Evolutionary conservation across 106 monocot species (phyloP), one percentile per base, ranked within the genome.

Genomic region (Alisma plantagoaquatica): DNA sequence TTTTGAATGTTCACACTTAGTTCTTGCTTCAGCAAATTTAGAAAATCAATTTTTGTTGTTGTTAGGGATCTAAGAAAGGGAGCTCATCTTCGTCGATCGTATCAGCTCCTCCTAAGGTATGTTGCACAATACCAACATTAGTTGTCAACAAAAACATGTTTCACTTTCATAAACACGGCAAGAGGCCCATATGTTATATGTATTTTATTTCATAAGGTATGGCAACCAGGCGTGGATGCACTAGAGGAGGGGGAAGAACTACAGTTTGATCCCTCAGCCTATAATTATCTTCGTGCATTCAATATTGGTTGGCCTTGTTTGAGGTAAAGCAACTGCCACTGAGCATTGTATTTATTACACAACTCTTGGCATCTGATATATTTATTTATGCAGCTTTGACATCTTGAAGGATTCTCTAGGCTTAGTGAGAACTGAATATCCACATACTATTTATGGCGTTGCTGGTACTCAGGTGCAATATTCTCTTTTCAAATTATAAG

Each of bases 201-300:
- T 29, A 54, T 22, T 38, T 6, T 14, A 23, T 10, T 56, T 33
- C 49, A 41, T 31, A n/a, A 96, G 94, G 94, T 96, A 60, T 96
- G 94, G 94, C 80, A 72, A 75, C 88, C 94, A 1, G 94, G 94
- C 18, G 75, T 96, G 11, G 94, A 96, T 72, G 53, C 63, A 53
- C 50, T 98, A 55, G 98, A 98, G 66, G 98, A 98, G 56, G 98
- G 98, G 8, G 98, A 98, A 49, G 90, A 98, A 74, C 85, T 98
- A 27, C 90, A 98, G 64, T 98, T 75, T 29, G 98, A 98, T 55
- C 82, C 81, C 4, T 76, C 81, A 2, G 85, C 81, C 2, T 98
- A 98, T 65, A 98, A 98, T 64, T 98, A 86, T 60, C 66, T 98
- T 3, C 84, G 74, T 7, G 90, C 66, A 2, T 98, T 98, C 43